phyloP scores from a whole-genome alignment of 2,329 filamentous ascomycete genomes.

The Lanzia echinophila region DNA sequence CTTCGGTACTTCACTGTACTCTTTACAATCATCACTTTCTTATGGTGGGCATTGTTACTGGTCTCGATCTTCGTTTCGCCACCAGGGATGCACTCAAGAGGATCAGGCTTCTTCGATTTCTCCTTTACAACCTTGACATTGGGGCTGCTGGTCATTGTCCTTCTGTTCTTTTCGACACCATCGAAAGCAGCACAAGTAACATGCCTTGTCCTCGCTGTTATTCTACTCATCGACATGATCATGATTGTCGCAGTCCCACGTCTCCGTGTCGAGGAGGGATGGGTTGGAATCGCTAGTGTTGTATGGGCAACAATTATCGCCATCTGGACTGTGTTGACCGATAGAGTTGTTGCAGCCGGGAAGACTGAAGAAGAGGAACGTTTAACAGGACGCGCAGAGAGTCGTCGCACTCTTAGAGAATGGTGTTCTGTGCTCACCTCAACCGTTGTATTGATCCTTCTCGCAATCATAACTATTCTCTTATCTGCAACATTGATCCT shows the following conservation, averaged over 20 bases:
- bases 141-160: slow-evolving; percentile 65
- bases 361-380: slow-evolving; percentile 90
- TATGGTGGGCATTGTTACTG: slow-evolving; percentile 93
- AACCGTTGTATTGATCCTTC: slow-evolving; percentile 62
- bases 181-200: slow-evolving; percentile 72
- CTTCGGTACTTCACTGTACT: slow-evolving; percentile 71
- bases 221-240: slow-evolving; percentile 70
- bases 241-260: slow-evolving; percentile 69
- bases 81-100: slow-evolving; percentile 75
- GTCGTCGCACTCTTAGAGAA: slow-evolving; percentile 71
- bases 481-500: slow-evolving; percentile 75
- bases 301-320: slow-evolving; percentile 77
- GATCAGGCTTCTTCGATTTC: slow-evolving; percentile 89
- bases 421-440: slow-evolving; percentile 77
- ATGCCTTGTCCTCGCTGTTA: slow-evolving; percentile 56
- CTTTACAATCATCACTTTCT: slow-evolving; percentile 66
- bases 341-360: slow-evolving; percentile 81
- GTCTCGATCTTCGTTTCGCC: slow-evolving; percentile 87
- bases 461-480: slow-evolving; percentile 63
- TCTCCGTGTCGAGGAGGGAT: slow-evolving; percentile 77
- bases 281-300: slow-evolving; percentile 82
- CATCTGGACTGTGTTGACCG: slow-evolving; percentile 71
- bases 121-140: slow-evolving; percentile 73
- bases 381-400: slow-evolving; percentile 82
- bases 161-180: slow-evolving; percentile 84